Base-by-base conservation (phyloP, 495 filamentous ascomycete species). In the Thermothielavioides terrestris region DNA sequence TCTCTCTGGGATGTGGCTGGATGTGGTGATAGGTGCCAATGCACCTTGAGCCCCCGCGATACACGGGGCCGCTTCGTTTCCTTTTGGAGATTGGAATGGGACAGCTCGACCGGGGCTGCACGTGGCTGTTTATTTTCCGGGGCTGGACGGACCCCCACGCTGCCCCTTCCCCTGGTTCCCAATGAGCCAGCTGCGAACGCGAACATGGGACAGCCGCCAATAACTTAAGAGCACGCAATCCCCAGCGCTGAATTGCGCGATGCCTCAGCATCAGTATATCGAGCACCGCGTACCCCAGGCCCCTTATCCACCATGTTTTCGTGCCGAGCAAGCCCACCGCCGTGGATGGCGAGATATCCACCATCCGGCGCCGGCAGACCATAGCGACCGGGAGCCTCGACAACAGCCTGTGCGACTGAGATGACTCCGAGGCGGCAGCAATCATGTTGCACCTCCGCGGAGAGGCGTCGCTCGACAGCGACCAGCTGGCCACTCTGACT, bases 401-500 rank as follows among this genome's bases (percentile, higher is more conserved):
- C 40, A 30, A 42, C 23, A 17, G 17, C 38, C 9, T 10, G 23
- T 14, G 11, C 31, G 43, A 35, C 12, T 47, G 15, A 38, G 23
- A 47, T 38, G 32, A 20, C 15, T 14, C 17, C 23, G 10, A 11
- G 15, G n/a, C 32, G 14, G 36, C 42, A 42, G n/a, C 50, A 40
- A 54, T 47, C 25, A 51, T 54, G 48, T 42, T 58, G 34, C 42
- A 47, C 31, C 26, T 30, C 35, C 56, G 56, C 17, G 56, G 49
- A 26, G 52, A 53, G 45, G 49, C 47, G 30, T 32, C 51, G 11
- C 62, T 72, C 36, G 59, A 66, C n/a, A 38, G 60, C 6, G 56
- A 52, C 3, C 62, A 75, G 55, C 48, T 62, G 2, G 30, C 49
- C 28, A 49, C 26, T 5, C 45, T 75, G 25, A 55, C 50, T 27